A percentile compares a stretch with the other conserved stretches of the same genome.
These are phyloP conservation scores for Hippophae tibetana DNA, from an alignment of 306 rosid genomes.

Conservation along the genomic window DNA sequence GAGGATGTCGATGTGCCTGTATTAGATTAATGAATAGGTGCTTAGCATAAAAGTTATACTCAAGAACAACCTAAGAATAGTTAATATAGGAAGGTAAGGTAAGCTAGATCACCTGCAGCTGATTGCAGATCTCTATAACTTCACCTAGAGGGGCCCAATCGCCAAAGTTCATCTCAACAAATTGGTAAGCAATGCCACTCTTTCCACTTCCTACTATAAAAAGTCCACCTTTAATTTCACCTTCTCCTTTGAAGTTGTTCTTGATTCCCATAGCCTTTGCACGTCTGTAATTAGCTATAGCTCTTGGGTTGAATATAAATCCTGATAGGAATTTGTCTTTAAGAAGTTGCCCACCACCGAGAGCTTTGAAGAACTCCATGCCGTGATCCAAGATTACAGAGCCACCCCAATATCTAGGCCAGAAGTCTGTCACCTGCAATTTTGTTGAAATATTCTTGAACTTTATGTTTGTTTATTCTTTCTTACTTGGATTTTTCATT, in stretches of 20 bases:
- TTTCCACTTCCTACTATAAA: slow-evolving; percentile 58
- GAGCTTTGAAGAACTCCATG: slow-evolving; percentile 65
- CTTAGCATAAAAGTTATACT: slow-evolving; percentile 12
- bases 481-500: too few relatives aligned
- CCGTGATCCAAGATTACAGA: slow-evolving; percentile 45
- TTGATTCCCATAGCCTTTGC: slow-evolving; percentile 55
- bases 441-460: slow-evolving; percentile 12
- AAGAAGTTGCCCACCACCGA: slow-evolving; percentile 73
- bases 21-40: slow-evolving; percentile 23
- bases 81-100: not conserved
- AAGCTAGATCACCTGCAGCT: slow-evolving; percentile 45
- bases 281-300: slow-evolving; percentile 70
- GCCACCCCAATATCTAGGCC: slow-evolving; percentile 99
- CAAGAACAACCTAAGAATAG: slow-evolving; percentile 1
- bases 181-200: slow-evolving; percentile 78
- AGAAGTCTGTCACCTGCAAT: slow-evolving; percentile 65
- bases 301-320: slow-evolving; percentile 65
- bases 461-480: slow-evolving; percentile 2
- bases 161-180: slow-evolving; percentile 85
- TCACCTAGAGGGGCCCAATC: slow-evolving; percentile 88
- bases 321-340: slow-evolving; percentile 80
- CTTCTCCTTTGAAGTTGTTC: slow-evolving; percentile 75
- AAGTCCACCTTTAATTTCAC: slow-evolving; percentile 88
- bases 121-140: slow-evolving; percentile 64
- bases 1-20: slow-evolving; percentile 32